Conservation (phyloP, 2,329 filamentous ascomycete species). For the Remersonia thermophila region DNA sequence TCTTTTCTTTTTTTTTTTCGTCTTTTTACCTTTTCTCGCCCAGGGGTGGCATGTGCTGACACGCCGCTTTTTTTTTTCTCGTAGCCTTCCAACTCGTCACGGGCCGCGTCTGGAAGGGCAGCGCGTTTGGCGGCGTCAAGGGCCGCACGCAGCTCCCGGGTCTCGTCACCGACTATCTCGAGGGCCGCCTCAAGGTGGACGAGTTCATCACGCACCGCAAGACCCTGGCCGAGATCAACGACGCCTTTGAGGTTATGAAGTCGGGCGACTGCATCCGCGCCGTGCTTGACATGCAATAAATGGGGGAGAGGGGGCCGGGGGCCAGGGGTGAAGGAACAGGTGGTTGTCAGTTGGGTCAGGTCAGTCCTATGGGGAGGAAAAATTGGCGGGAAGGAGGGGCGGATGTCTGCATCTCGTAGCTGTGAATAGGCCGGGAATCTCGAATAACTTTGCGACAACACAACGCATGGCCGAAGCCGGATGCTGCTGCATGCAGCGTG, state of each 20-base stretch:
- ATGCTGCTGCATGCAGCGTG: too few relatives aligned
- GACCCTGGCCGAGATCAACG: constrained; percentile 70
- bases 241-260: constrained; percentile 85
- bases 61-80: too few relatives aligned
- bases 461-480: too few relatives aligned
- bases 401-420: too few relatives aligned
- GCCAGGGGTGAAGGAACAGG: not conserved
- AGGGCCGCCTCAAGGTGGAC: constrained; percentile 87
- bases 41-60: too few relatives aligned
- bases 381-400: too few relatives aligned
- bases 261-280: constrained; percentile 92
- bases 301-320: not conserved
- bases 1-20: too few relatives aligned
- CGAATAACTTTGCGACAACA: too few relatives aligned
- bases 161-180: constrained; percentile 81
- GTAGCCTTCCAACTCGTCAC: constrained; percentile 89
- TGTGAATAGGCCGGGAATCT: too few relatives aligned
- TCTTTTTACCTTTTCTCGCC: too few relatives aligned
- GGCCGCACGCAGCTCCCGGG: constrained; percentile 82
- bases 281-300: constrained; percentile 56
- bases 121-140: constrained; percentile 96
- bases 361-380: not conserved
- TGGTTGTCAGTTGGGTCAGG: not conserved
- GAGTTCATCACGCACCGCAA: constrained; percentile 98
- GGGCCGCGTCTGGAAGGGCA: constrained; percentile 94